These are phyloP conservation scores for Ustilago crameri DNA, from an alignment of 1,284 basidiomycete genomes.

Conservation along the genomic window DNA sequence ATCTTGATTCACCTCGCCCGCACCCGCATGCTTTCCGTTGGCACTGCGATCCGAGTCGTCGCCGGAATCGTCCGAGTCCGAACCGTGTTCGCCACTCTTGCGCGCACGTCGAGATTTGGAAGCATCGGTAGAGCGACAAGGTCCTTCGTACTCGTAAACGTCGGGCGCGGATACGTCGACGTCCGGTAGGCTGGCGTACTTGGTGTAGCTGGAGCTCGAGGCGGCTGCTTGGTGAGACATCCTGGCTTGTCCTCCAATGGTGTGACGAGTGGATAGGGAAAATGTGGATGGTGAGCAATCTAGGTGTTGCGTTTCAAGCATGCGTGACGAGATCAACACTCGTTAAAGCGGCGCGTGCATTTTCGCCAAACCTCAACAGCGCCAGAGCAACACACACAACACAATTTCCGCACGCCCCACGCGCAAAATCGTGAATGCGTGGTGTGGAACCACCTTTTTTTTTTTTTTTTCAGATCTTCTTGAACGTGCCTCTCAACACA, in stretches of 20 bases:
- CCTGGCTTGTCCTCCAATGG: background rate
- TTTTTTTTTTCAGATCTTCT: too few relatives aligned
- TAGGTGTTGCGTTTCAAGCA: background rate
- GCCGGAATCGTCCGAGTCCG: conserved; percentile 19
- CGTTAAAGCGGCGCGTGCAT: background rate
- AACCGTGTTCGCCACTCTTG: conserved; percentile 1
- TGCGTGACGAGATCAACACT: conserved; percentile 32
- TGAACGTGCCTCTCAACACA: too few relatives aligned
- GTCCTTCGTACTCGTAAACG: conserved; percentile 35
- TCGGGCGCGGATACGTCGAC: conserved; percentile 41
- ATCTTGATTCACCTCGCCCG: conserved; percentile 17
- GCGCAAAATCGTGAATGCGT: too few relatives aligned
- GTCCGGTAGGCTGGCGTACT: conserved; percentile 47
- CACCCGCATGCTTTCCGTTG: conserved; percentile 34
- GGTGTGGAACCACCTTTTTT: too few relatives aligned
- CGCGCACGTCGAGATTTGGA: conserved; percentile 13
- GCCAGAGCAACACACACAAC: conserved; percentile 11
- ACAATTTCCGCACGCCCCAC: too few relatives aligned
- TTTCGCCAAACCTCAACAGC: background rate
- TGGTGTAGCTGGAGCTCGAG: conserved; percentile 19
- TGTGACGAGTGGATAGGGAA: conserved; percentile 4
- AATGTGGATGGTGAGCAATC: too few relatives aligned
- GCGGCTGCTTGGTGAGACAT: conserved; percentile 20
- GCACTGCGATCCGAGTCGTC: conserved; percentile 26
- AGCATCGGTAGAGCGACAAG: conserved; percentile 6